These are phyloP conservation scores for Biscutella laevigata DNA, from an alignment of 441 rosid genomes.

Conservation along the genomic window DNA sequence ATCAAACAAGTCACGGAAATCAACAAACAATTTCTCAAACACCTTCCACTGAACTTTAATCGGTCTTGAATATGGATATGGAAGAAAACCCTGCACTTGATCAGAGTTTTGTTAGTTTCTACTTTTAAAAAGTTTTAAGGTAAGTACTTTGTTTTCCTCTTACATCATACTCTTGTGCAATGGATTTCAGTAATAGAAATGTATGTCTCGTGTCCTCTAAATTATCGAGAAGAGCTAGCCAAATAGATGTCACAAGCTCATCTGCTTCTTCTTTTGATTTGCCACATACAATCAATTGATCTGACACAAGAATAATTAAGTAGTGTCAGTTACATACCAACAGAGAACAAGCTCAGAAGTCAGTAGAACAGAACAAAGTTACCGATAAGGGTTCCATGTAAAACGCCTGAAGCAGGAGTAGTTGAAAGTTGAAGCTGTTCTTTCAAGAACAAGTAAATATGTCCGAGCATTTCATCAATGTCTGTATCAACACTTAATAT, in stretches of 20 bases:
- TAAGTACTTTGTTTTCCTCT: conserved; percentile 11
- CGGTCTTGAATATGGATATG: conserved; percentile 69
- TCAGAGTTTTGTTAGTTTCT: not conserved
- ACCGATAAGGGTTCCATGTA: conserved; percentile 86
- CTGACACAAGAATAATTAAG: too few relatives aligned
- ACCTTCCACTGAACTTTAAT: conserved; percentile 67
- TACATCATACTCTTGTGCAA: conserved; percentile 74
- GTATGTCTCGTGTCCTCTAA: conserved; percentile 64
- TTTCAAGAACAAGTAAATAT: conserved; percentile 65
- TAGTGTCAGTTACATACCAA: too few relatives aligned
- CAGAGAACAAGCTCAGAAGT: too few relatives aligned
- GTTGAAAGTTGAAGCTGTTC: conserved; percentile 68
- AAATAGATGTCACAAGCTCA: conserved; percentile 63
- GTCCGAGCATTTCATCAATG: conserved; percentile 71
- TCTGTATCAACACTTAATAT: conserved; percentile 46
- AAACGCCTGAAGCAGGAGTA: conserved; percentile 50
- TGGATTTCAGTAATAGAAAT: conserved; percentile 54
- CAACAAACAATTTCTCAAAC: conserved; percentile 74
- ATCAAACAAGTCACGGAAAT: conserved; percentile 67
- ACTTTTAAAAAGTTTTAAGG: not conserved
- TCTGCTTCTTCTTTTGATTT: conserved; percentile 58
- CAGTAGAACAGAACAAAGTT: too few relatives aligned
- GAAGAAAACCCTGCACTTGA: conserved; percentile 57
- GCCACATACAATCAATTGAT: conserved; percentile 73
- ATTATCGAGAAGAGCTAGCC: conserved; percentile 78